Conservation (phyloP, 768 basidiomycete species). For the Mycena chlorophos region DNA sequence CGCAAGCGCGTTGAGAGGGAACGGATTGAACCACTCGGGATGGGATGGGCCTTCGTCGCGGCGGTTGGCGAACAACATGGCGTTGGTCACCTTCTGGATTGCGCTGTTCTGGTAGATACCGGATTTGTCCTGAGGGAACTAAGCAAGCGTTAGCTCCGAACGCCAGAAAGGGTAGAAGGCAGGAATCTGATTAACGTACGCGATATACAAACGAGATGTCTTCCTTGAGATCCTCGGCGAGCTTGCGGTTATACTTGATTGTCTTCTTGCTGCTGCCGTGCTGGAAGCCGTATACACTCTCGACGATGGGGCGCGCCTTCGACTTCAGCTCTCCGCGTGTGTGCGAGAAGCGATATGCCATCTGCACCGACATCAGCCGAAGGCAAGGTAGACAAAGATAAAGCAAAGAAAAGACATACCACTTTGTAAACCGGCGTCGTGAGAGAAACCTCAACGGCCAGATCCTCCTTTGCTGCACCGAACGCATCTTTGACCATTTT, state of each 20-base stretch:
- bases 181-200: constrained; percentile 11
- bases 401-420: constrained; percentile 10
- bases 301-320: constrained; percentile 17
- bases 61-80: constrained; percentile 29
- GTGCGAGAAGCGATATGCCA: constrained; percentile 22
- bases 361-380: constrained; percentile 6
- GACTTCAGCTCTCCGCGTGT: constrained; percentile 26
- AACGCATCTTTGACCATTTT: constrained; percentile 18
- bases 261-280: constrained; percentile 21
- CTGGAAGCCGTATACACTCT: constrained; percentile 24
- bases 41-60: constrained; percentile 28
- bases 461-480: constrained; percentile 13
- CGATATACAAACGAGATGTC: constrained; percentile 22
- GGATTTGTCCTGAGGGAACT: neutral
- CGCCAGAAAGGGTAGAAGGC: too few relatives aligned
- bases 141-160: neutral
- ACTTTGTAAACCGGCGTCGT: constrained; percentile 22
- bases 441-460: constrained; percentile 7
- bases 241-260: constrained; percentile 20
- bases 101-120: constrained; percentile 29
- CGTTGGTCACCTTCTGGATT: constrained; percentile 27
- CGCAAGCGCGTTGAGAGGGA: constrained; percentile 18
- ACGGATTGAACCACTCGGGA: constrained; percentile 26
- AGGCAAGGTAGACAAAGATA: neutral
- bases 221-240: constrained; percentile 24